Evolutionary conservation across 2,329 filamentous ascomycete genomes (phyloP), one percentile per base, ranked within the genome.

Genomic region (Ceratocystis huliohia): DNA sequence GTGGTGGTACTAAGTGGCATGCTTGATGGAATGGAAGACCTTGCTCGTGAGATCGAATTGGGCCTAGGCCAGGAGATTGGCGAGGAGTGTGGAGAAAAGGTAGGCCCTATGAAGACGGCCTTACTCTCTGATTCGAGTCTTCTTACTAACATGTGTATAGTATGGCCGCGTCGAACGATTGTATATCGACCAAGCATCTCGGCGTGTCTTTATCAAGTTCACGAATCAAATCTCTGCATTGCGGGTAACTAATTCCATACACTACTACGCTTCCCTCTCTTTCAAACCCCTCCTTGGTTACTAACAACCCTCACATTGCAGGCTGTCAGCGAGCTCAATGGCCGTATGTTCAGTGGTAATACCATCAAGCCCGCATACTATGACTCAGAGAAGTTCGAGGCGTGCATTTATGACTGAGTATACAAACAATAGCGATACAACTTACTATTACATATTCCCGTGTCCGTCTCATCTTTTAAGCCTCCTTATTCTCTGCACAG

Each of bases 11-110:
- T 96, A 20, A 82, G 83, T 65, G 87, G 89, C 63, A 96, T 97
- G 89, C 82, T 97, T 1, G 86, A 94, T 69, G 89, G 88, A 5
- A 86, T 97, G 80, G 82, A 78, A 1, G 79, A 96, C 73, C 77
- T 96, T 57, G 83, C 87, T 67, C 81, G 80, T n/a, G 93, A 96
- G 74, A 84, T 96, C 62, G 83, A 86, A 68, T 81, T 82, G 15
- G 84, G 84, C 0, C 78, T 99, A 63, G 87, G 93, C 71, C 93
- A 97, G 77, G 92, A 96, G 74, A 96, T 99, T 75, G 94, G 94
- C 5, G 90, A 96, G 72, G 90, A 96, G 73, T 96, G 95, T 75
- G 87, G 86, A 63, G 85, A 90, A 70, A 91, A 92, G 81, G 84
- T 87, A 68, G 66, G 69, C 59, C 4, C 30, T 20, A n/a, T 17